Conservation (phyloP, 352 stramenopile genomes). For the Pythium pyrilobum region DNA sequence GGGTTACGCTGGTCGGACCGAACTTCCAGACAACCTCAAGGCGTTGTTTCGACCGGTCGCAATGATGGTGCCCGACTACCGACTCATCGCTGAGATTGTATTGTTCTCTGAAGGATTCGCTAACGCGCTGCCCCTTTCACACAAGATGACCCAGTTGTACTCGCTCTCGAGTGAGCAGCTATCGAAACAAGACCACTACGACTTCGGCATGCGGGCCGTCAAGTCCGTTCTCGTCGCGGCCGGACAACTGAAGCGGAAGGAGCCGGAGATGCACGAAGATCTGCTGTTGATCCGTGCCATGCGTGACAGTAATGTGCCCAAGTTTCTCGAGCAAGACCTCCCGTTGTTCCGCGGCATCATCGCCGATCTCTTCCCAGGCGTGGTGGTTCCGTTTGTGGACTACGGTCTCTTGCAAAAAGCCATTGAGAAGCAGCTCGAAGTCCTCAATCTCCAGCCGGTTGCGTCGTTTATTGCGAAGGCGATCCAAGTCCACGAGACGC, state of each 20-base stretch:
- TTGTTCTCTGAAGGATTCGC: conserved; percentile 93
- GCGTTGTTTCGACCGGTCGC: conserved; percentile 91
- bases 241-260: conserved; percentile 92
- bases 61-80: conserved; percentile 95
- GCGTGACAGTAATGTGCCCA: conserved; percentile 94
- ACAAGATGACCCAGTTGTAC: conserved; percentile 95
- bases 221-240: conserved; percentile 94
- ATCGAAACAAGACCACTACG: conserved; percentile 94
- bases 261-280: conserved; percentile 93
- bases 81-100: conserved; percentile 93
- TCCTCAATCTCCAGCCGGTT: conserved; percentile 77
- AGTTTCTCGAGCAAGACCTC: conserved; percentile 93
- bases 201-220: conserved; percentile 92
- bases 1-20: conserved; percentile 89
- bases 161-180: conserved; percentile 91
- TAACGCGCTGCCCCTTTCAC: conserved; percentile 88
- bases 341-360: conserved; percentile 94
- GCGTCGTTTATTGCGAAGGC: conserved; percentile 82
- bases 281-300: conserved; percentile 94
- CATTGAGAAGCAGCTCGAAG: conserved; percentile 76
- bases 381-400: conserved; percentile 92
- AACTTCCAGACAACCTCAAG: conserved; percentile 94
- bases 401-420: conserved; percentile 89
- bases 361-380: conserved; percentile 91
- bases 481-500: conserved; percentile 89